Evolutionary conservation across 2,329 filamentous ascomycete genomes (phyloP), one percentile per base, ranked within the genome.

Genomic region (Pestalotiopsis sp.): DNA sequence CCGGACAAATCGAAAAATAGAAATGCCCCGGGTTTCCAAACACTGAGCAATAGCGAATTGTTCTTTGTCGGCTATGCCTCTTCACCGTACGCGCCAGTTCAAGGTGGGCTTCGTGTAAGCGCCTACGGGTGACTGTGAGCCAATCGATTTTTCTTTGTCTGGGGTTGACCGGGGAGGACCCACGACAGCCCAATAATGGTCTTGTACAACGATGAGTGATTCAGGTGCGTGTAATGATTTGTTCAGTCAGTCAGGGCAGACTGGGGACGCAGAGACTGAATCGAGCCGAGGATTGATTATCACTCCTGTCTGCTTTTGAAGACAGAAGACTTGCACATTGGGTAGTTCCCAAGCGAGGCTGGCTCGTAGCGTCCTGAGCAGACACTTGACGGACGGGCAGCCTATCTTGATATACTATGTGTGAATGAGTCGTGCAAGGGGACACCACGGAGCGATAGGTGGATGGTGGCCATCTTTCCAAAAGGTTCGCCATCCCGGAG

Each of bases 381-480:
- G 31, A 9, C 31, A 36, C 31, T 36, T 9, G 31, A 12, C 5
- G 20, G 31, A n/a, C 39, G 59, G 38, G 36, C 20, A 38, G 27
- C n/a, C 11, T 25, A 36, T 31, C 59, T 57, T 68, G 66, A 68
- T 68, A 68, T 62, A 68, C 25, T 20, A 23, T 17, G 27, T 41
- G 38, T 45, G 23, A 41, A 62, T 62, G 58, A 56, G 49, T 64
- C 62, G 68, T 68, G 70, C 72, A 73, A 74, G 73, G 73, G 72
- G 71, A 74, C 73, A 74, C 73, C 68, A 71, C 70, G 70, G 72
- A 74, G 72, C 66, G 68, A 73, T 66, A 66, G 66, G 60, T 69
- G 66, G 49, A 74, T 74, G 73, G 73, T 74, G 73, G 71, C 73
- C 73, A 71, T 74, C 73, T 73, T 73, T 73, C 71, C 68, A 70